Evolutionary conservation across 495 filamentous ascomycete species (phyloP), one percentile per base, ranked within the genome.

Genomic region (Trichocladium antarcticum): DNA sequence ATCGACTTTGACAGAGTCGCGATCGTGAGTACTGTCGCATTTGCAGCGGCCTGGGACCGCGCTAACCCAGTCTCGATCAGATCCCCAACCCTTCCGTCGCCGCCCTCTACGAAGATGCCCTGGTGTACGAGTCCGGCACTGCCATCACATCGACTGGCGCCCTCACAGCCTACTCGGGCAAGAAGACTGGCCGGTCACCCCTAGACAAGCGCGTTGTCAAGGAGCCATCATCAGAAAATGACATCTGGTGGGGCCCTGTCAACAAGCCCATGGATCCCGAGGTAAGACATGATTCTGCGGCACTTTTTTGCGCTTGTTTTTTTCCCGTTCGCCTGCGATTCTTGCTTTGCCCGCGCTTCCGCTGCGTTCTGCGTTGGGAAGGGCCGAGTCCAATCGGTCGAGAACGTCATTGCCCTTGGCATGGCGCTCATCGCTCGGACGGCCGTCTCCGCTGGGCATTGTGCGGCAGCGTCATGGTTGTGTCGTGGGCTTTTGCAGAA

Each of bases 1-100:
- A 97, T 98, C 71, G 92, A 98, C 80, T 98, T 97, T 65, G 86
- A 96, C 70, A 84, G 93, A 58, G 92, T 98, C 58, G 85, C 93
- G 49, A 98, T 98, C 75, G 89, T 95, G 41, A 61, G 49, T 51
- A 10, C 17, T 7, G n/a, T 37, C 32, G 2, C 6, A 4, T 4
- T 50, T 9, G 6, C 14, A 12, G 14, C 7, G 12, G 17, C 9
- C 2, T 0, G 2, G 9, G 1, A 3, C 57, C 46, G 50, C 52
- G 49, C 53, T 56, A 38, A 55, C 51, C 36, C 1, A 12, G 27
- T 43, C 37, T 48, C 51, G 29, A 20, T 28, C 59, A 93, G 87
- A 85, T 92, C 57, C 82, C 84, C 71, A 95, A 92, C 69, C 87
- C 62, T 78, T 89, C 67, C 32, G 92, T 96, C 49, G 80, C 93